A percentile compares a stretch with the other conserved stretches of the same genome.
phyloP scores from a whole-genome alignment of 169 alveolate species.

The Plasmodium ovale region DNA sequence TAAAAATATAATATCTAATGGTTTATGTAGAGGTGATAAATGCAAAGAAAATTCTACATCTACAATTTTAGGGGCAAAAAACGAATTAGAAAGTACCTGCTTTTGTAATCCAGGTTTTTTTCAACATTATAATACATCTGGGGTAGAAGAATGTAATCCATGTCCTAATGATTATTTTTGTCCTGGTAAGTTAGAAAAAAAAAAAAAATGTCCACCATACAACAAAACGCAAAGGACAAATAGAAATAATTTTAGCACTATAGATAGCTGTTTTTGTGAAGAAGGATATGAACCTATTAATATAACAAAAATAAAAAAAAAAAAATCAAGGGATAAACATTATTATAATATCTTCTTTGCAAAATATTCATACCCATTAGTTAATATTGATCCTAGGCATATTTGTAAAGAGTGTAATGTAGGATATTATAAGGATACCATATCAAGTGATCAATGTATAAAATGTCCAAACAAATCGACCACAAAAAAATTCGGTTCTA shows the following conservation, averaged over 20 bases:
- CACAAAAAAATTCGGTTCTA: conserved; percentile 33
- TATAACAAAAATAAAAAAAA: conserved; percentile 16
- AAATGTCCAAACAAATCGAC: conserved; percentile 79
- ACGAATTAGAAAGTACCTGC: conserved; percentile 71
- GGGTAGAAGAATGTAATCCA: neutral
- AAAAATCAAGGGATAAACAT: conserved; percentile 18
- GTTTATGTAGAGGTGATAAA: conserved; percentile 74
- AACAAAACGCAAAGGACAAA: conserved; percentile 7
- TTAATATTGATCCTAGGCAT: conserved; percentile 31
- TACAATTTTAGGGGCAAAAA: conserved; percentile 61
- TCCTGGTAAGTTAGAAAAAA: neutral
- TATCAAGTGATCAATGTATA: conserved; percentile 77
- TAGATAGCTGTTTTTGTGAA: conserved; percentile 64
- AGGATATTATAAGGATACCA: conserved; percentile 84
- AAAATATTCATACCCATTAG: neutral
- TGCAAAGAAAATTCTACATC: conserved; percentile 78
- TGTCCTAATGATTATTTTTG: conserved; percentile 36
- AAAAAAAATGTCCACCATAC: conserved; percentile 51
- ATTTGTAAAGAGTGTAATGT: conserved; percentile 83
- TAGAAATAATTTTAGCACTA: conserved; percentile 8
- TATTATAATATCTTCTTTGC: conserved; percentile 40
- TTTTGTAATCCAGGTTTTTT: conserved; percentile 76
- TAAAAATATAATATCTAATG: conserved; percentile 77
- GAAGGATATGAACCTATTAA: conserved; percentile 74
- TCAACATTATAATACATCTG: neutral